phyloP scores from a whole-genome alignment of 2,329 filamentous ascomycete genomes.

The Microdochium bolleyi region DNA sequence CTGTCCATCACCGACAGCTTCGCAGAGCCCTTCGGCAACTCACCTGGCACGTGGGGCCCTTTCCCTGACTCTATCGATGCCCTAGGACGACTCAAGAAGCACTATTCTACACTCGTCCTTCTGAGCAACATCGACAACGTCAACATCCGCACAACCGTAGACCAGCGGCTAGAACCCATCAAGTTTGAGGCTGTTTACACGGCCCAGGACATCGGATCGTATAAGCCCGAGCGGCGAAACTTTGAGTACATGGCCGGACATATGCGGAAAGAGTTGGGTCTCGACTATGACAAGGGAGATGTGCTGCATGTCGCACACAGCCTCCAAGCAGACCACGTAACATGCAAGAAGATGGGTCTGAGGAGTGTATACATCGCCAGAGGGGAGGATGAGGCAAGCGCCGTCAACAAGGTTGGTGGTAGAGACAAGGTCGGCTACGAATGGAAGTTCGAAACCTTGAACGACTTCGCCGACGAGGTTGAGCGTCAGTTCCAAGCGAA shows the following conservation, averaged over 20 bases:
- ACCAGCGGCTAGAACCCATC: constrained; percentile 35
- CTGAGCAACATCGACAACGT: constrained; percentile 39
- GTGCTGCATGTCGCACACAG: constrained; percentile 64
- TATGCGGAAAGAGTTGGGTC: constrained; percentile 42
- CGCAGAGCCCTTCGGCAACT: constrained; percentile 38
- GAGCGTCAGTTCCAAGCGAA: constrained; percentile 24
- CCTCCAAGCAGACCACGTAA: constrained; percentile 58
- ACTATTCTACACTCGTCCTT: constrained; percentile 48
- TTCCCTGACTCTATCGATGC: constrained; percentile 51
- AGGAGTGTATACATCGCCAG: constrained; percentile 59
- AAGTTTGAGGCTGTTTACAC: constrained; percentile 57
- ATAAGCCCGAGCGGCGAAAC: constrained; percentile 59
- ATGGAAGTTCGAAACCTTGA: constrained; percentile 28
- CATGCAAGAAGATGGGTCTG: constrained; percentile 52
- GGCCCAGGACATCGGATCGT: constrained; percentile 62
- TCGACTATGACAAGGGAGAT: constrained; percentile 37
- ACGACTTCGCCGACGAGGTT: constrained; percentile 29
- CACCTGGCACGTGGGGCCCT: constrained; percentile 44
- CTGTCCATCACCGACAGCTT: constrained; percentile 28
- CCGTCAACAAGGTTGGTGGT: constrained; percentile 6
- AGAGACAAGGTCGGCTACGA: constrained; percentile 22
- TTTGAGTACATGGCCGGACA: constrained; percentile 57
- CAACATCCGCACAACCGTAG: constrained; percentile 17
- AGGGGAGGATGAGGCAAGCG: constrained; percentile 26
- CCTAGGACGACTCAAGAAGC: constrained; percentile 35